A percentile compares a stretch with the other conserved stretches of the same genome.
phyloP scores from a whole-genome alignment of 306 rosid genomes.

The Luffa aegyptiaca region DNA sequence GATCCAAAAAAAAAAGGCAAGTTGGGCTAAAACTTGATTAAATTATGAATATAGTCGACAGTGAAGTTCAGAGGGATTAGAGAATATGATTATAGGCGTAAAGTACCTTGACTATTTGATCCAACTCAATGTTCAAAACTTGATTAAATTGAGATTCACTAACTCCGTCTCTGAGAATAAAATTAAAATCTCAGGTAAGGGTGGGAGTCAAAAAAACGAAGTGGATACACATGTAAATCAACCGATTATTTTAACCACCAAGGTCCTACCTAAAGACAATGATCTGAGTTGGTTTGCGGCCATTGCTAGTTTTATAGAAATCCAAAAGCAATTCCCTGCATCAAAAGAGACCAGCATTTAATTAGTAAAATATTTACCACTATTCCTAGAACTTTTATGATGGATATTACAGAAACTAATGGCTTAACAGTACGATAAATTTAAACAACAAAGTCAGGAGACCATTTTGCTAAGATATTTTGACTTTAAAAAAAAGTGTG shows the following conservation, averaged over 20 bases:
- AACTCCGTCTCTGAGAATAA: conserved; percentile 72
- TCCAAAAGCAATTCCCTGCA: conserved; percentile 88
- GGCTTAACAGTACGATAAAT: neutral
- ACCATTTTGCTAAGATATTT: neutral
- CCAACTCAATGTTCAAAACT: conserved; percentile 77
- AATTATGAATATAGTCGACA: neutral
- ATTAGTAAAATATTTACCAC: neutral
- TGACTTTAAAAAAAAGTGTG: neutral
- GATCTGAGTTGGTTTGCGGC: conserved; percentile 67
- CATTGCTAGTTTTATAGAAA: conserved; percentile 55
- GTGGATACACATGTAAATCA: neutral
- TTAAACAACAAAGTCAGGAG: neutral
- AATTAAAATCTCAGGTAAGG: conserved; percentile 13
- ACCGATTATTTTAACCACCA: neutral
- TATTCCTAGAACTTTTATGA: neutral
- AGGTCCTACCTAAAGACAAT: conserved; percentile 71
- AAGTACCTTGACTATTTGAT: conserved; percentile 72
- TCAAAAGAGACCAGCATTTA: neutral
- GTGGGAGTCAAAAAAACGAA: neutral
- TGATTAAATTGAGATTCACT: conserved; percentile 85
- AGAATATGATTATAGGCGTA: conserved; percentile 1
- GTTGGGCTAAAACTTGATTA: neutral
- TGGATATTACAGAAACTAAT: neutral
- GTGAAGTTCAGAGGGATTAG: neutral
- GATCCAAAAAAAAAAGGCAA: neutral